Conservation (phyloP, 2,329 filamentous ascomycete genomes). For the Aplosporella prunicola region DNA sequence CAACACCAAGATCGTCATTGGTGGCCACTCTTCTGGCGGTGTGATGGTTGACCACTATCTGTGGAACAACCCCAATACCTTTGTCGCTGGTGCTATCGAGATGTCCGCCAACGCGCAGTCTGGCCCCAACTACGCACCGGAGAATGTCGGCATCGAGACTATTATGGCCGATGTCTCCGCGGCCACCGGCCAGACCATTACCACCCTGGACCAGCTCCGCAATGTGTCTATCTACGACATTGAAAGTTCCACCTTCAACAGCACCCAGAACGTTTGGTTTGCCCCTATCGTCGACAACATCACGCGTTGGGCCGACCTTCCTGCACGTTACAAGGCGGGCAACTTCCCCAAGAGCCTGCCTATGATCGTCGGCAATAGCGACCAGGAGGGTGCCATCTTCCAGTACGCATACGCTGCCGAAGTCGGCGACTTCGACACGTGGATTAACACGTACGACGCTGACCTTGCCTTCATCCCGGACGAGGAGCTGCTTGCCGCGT, state of each 20-base stretch:
- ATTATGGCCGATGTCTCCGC: constrained; percentile 10
- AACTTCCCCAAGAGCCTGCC: constrained; percentile 15
- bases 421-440: constrained; percentile 30
- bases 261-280: constrained; percentile 14
- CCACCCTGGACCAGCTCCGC: constrained; percentile 6
- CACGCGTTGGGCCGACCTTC: constrained; percentile 14
- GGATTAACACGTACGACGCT: constrained; percentile 37
- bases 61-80: constrained; percentile 18
- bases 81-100: constrained; percentile 22
- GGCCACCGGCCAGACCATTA: constrained; percentile 5
- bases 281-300: constrained; percentile 13
- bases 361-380: constrained; percentile 19
- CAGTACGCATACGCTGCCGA: constrained; percentile 18
- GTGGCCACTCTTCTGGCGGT: constrained; percentile 13
- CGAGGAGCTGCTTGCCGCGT: constrained; percentile 23
- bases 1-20: constrained; percentile 35
- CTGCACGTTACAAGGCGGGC: constrained; percentile 18
- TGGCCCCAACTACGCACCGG: constrained; percentile 10
- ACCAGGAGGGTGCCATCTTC: constrained; percentile 20
- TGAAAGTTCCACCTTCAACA: constrained; percentile 15
- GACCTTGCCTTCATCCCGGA: constrained; percentile 32
- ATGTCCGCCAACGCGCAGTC: constrained; percentile 26
- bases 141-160: constrained; percentile 6
- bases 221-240: constrained; percentile 10
- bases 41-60: constrained; percentile 18